phyloP scores from a whole-genome alignment of 169 alveolate genomes.

The Plasmodium relictum region DNA sequence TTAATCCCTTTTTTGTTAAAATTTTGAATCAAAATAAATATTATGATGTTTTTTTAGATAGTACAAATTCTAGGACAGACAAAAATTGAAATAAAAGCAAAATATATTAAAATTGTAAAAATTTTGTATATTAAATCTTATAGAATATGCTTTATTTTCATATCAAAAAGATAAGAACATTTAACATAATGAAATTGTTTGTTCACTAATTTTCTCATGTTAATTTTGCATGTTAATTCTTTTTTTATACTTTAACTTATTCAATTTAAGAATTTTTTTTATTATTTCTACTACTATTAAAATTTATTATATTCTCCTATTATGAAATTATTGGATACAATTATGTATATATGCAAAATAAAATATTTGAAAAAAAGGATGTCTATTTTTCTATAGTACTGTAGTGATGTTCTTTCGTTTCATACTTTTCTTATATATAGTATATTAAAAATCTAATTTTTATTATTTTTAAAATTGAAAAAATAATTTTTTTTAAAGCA shows the following conservation, averaged over 20 bases:
- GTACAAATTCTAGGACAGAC: background rate
- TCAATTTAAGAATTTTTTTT: background rate
- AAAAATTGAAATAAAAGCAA: background rate
- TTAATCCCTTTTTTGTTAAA: slow-evolving; percentile 62
- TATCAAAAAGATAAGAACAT: too few species aligned
- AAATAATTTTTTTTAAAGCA: background rate
- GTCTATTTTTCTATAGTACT: too few species aligned
- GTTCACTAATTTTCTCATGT: too few species aligned
- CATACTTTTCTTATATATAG: too few species aligned
- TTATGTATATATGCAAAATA: too few species aligned
- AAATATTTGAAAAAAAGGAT: too few species aligned
- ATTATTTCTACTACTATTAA: too few species aligned
- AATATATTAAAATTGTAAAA: background rate
- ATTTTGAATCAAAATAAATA: slow-evolving; percentile 2
- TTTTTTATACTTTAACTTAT: slow-evolving; percentile 7
- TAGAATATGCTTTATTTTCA: too few species aligned
- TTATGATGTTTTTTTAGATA: slow-evolving; percentile 49
- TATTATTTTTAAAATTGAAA: background rate
- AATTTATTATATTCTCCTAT: too few species aligned
- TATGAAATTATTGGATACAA: too few species aligned
- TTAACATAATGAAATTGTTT: too few species aligned
- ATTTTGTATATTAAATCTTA: background rate
- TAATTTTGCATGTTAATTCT: background rate
- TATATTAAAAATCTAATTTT: background rate
- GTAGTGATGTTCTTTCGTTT: too few species aligned